Evolutionary conservation across 1,284 basidiomycete genomes (phyloP), one percentile per base, ranked within the genome.

Genomic region (Anthracocystis setariae): DNA sequence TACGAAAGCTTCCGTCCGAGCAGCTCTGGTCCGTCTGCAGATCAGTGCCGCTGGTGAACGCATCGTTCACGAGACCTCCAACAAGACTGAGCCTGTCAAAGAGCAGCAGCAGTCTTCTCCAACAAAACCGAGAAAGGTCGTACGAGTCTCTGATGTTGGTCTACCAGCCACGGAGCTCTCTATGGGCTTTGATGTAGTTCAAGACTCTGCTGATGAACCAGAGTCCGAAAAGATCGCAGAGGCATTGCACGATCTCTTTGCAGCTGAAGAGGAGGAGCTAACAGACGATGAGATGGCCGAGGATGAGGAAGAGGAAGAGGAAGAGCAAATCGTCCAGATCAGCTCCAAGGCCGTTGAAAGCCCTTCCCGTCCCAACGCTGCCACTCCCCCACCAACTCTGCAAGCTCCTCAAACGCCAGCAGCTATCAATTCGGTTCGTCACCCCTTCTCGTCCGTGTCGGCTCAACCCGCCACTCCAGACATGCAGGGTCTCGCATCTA

Each of bases 201-300:
- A 66, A 20, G 54, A 60, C 21, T 42, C 25, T 17, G 27, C 45
- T 12, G 56, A 43, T 5, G 51, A 57, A 46, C 46, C 38, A 18
- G 60, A 61, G 2, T 54, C 50, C 17, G 48, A 57, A 25, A 32
- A 32, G 38, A 67, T 73, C 37, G 60, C 64, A 1, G 46, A 46
- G 3, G 70, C 70, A 3, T 56, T 73, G 46, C 44, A 73, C 39
- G 46, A 58, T 23, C 64, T 73, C 24, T 73, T 73, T 47, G 48
- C 49, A 3, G 64, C 60, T 13, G 70, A 64, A 47, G 44, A 63
- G 8, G 61, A 60, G 18, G 56, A 73, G 27, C 42, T 58, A 5
- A 73, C 70, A n/a, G 70, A 73, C 39, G 67, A 70, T 20, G 67
- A 70, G 37, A 7, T n/a, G n/a, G n/a, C n/a, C n/a, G n/a, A n/a